Evolutionary conservation across 2,329 filamentous ascomycete genomes (phyloP).

Genomic region (Davidsoniella virescens): DNA sequence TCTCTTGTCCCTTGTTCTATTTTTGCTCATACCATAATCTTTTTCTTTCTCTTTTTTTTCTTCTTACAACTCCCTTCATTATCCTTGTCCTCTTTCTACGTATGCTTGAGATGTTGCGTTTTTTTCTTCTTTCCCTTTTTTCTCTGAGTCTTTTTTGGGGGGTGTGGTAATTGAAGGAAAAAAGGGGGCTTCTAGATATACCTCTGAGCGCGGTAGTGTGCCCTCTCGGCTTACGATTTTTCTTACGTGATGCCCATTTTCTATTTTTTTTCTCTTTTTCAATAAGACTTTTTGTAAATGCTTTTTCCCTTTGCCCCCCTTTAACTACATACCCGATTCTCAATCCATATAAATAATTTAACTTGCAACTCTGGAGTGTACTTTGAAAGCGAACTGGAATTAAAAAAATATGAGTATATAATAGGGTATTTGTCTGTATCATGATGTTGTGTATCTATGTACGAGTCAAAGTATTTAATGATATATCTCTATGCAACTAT

Average conservation of each 20-base stretch:
- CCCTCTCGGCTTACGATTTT: constrained; percentile 11
- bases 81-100: background rate
- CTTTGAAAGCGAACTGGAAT: no score
- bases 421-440: background rate
- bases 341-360: background rate
- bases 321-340: background rate
- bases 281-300: constrained; percentile 8
- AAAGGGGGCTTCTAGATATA: constrained; percentile 23
- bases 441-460: background rate
- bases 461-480: background rate
- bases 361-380: background rate
- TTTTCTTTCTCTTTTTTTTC: constrained; percentile 10
- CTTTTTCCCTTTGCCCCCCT: background rate
- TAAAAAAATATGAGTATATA: background rate
- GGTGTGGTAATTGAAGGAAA: constrained; percentile 16
- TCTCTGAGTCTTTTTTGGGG: constrained; percentile 16
- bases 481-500: no score
- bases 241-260: constrained; percentile 13
- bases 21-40: constrained; percentile 14
- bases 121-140: constrained; percentile 5
- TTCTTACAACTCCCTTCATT: constrained; percentile 1
- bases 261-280: constrained; percentile 5
- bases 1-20: constrained; percentile 8
- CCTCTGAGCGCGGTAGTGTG: constrained; percentile 18
- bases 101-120: constrained; percentile 6